phyloP scores from a whole-genome alignment of 805 yeast species.

The Candida silvatica region DNA sequence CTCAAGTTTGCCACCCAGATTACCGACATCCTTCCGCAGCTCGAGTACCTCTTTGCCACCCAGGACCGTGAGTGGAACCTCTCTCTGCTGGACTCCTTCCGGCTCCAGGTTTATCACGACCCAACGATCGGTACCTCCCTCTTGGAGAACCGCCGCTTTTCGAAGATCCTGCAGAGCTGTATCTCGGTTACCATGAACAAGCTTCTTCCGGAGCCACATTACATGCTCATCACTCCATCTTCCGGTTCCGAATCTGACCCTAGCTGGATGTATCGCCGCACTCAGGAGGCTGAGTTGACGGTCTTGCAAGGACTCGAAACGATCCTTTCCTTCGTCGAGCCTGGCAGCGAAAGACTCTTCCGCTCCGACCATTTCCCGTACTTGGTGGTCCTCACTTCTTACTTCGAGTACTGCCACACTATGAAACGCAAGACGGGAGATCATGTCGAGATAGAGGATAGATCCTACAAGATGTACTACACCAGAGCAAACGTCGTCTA shows the following conservation, averaged over 20 bases:
- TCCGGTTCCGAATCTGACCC: neutral
- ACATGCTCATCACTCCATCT: neutral
- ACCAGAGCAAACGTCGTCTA: slow-evolving; percentile 24
- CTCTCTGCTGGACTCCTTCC: slow-evolving; percentile 20
- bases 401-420: slow-evolving; percentile 51
- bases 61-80: slow-evolving; percentile 43
- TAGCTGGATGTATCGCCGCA: slow-evolving; percentile 4
- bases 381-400: slow-evolving; percentile 37
- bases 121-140: slow-evolving; percentile 29
- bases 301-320: slow-evolving; percentile 8
- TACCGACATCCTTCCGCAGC: slow-evolving; percentile 43
- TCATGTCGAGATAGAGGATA: slow-evolving; percentile 54
- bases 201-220: neutral
- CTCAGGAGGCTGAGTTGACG: neutral
- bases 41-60: slow-evolving; percentile 35
- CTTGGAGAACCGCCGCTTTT: slow-evolving; percentile 30
- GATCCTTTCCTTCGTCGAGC: slow-evolving; percentile 17
- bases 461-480: slow-evolving; percentile 40
- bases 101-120: slow-evolving; percentile 24
- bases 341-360: slow-evolving; percentile 15
- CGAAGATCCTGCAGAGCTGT: slow-evolving; percentile 32
- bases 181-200: slow-evolving; percentile 1
- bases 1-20: slow-evolving; percentile 42
- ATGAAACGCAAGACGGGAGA: slow-evolving; percentile 55
- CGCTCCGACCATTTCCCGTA: slow-evolving; percentile 23